Percentiles rank a stretch among this genome's conserved stretches.
phyloP scores from a whole-genome alignment of 2,329 filamentous ascomycete species.

The Nannizzia gypsea region DNA sequence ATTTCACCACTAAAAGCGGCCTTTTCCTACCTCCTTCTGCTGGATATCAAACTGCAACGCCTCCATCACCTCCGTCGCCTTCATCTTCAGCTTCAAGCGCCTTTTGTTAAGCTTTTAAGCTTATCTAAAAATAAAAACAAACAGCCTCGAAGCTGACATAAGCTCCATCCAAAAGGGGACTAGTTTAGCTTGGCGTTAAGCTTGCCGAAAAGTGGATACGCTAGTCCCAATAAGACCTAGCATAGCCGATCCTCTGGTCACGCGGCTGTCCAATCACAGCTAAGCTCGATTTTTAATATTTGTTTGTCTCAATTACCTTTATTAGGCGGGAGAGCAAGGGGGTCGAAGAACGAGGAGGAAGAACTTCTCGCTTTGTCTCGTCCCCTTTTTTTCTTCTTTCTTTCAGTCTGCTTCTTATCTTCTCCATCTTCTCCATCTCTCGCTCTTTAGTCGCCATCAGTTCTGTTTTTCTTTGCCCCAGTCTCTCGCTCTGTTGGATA shows the following conservation, averaged over 20 bases:
- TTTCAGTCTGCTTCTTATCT: not conserved
- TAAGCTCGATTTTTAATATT: not conserved
- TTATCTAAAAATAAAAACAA: not conserved
- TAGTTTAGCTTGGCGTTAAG: not conserved
- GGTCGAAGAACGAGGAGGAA: not conserved
- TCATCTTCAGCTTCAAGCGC: not conserved
- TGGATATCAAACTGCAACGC: not conserved
- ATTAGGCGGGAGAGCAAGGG: not conserved
- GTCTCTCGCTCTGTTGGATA: not conserved
- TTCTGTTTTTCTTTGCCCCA: not conserved
- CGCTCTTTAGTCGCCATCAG: not conserved
- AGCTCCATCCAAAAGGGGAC: not conserved
- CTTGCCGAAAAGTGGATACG: not conserved
- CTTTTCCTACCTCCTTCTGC: not conserved
- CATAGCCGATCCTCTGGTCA: not conserved
- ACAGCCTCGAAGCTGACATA: not conserved
- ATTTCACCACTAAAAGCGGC: not conserved
- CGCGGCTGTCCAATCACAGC: not conserved
- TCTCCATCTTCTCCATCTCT: not conserved
- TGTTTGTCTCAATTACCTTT: conserved; percentile 4
- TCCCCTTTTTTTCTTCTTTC: not conserved
- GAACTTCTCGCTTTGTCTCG: not conserved
- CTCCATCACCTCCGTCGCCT: not conserved
- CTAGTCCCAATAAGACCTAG: not conserved
- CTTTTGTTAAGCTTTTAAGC: not conserved